Percentiles rank a stretch among this genome's conserved stretches.
Conservation (phyloP, 2,329 filamentous ascomycete species). For the Coccinonectria pachysandricola region DNA sequence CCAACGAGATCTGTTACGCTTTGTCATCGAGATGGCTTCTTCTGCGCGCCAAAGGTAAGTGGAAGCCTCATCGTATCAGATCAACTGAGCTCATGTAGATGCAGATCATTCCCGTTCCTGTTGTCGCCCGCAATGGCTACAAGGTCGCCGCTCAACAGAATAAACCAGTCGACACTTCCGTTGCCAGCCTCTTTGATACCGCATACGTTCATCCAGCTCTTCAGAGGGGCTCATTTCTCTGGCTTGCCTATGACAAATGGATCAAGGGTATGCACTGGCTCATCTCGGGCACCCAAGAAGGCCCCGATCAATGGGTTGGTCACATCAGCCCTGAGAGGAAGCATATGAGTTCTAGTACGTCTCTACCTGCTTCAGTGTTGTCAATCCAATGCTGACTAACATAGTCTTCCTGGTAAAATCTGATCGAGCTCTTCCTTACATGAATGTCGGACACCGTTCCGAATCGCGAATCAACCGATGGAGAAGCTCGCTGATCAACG, state of each 20-base stretch:
- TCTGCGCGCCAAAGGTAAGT: constrained; percentile 32
- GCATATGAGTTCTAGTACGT: constrained; percentile 24
- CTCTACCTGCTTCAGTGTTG: neutral
- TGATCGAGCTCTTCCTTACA: constrained; percentile 31
- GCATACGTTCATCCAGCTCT: constrained; percentile 38
- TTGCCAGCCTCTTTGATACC: constrained; percentile 40
- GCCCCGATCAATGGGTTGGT: constrained; percentile 38
- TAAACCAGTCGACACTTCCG: constrained; percentile 36
- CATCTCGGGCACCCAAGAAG: constrained; percentile 34
- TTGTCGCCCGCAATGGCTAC: constrained; percentile 3
- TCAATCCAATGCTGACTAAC: constrained; percentile 1
- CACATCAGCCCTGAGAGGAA: constrained; percentile 29
- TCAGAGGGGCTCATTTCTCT: constrained; percentile 31
- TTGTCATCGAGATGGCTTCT: constrained; percentile 36
- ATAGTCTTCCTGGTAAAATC: constrained; percentile 36
- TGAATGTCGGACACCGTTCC: constrained; percentile 27
- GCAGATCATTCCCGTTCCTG: constrained; percentile 20
- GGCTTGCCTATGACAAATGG: constrained; percentile 36
- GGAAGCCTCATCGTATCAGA: too few species aligned
- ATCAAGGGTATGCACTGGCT: constrained; percentile 32
- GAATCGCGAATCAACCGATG: constrained; percentile 23
- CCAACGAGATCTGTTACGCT: constrained; percentile 31
- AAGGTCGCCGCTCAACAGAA: constrained; percentile 17
- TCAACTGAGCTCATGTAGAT: too few species aligned
- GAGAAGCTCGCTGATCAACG: constrained; percentile 28